These are phyloP conservation scores for Myxozyma melibiosi DNA, from an alignment of 805 yeast genomes.

Conservation along the genomic window DNA sequence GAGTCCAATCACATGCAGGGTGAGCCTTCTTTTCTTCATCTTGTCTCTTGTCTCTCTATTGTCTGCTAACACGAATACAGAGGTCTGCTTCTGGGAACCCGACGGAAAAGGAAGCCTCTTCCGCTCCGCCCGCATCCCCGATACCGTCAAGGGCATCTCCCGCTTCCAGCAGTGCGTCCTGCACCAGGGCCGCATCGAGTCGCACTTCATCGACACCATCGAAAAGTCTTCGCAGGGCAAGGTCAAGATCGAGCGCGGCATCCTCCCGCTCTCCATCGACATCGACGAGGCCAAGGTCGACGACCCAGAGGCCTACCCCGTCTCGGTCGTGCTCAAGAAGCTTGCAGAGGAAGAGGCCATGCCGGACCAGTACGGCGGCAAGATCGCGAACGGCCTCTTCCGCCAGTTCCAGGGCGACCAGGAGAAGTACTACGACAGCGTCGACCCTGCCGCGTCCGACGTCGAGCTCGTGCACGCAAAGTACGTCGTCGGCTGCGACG, in stretches of 20 bases:
- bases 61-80: background rate
- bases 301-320: conserved; percentile 35
- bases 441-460: background rate
- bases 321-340: conserved; percentile 36
- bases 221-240: conserved; percentile 16
- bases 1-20: conserved; percentile 40
- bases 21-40: conserved; percentile 33
- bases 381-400: conserved; percentile 39
- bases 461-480: conserved; percentile 40
- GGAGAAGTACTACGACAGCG: conserved; percentile 23
- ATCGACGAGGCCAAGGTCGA: conserved; percentile 30
- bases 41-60: background rate
- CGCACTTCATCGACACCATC: conserved; percentile 38
- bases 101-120: conserved; percentile 37
- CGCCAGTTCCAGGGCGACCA: conserved; percentile 37
- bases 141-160: conserved; percentile 41
- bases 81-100: conserved; percentile 39
- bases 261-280: conserved; percentile 23
- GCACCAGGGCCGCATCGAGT: conserved; percentile 44
- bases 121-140: conserved; percentile 39
- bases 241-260: conserved; percentile 27
- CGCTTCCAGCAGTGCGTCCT: conserved; percentile 41
- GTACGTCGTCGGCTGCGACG: conserved; percentile 43
- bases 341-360: conserved; percentile 29
- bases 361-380: conserved; percentile 33